Evolutionary conservation across 2,329 filamentous ascomycete species (phyloP), one percentile per base, ranked within the genome.

Genomic region (Tolypocladium endophyticum): DNA sequence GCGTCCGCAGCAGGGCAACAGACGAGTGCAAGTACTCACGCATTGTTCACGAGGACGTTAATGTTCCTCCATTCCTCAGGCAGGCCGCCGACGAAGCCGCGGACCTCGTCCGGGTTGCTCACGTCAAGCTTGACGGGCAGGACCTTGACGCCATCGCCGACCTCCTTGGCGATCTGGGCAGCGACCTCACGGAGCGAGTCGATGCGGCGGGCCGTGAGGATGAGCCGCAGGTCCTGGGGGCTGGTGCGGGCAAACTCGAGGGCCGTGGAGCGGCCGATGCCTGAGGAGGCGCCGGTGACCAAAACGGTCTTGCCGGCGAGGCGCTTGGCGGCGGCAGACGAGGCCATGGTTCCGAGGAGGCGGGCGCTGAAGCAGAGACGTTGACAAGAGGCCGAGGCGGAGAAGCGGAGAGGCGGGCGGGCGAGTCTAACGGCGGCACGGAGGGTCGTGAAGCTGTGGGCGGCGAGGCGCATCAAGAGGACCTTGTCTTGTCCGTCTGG

Each of bases 1-100:
- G 45, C 43, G 45, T 23, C 23, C 45, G 47, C n/a, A n/a, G n/a
- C n/a, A n/a, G n/a, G n/a, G n/a, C n/a, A n/a, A n/a, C n/a, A 14
- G 25, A 20, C 25, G 50, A 53, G 2, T 53, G 47, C 9, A 20
- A 23, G 28, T 23, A 79, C 88, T 72, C 74, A 95, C 90, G 93
- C 93, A 80, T 97, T 97, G 77, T 99, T 99, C 33, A 99, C 90
- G 61, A 99, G 77, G 3, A 97, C 82, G 72, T 97, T 85, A 64
- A 97, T 88, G 33, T 91, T 85, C 72, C 83, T 85, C 77, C 90
- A 97, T 70, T 92, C 92, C 62, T 86, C 84, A 0, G 93, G 92
- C 67, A 97, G 75, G 47, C 79, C 82, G 1, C 75, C 76, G 16
- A 97, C 86, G 69, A 97, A 93, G 47, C 75, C 77, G 58, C 81